Conservation (phyloP, 2,329 filamentous ascomycete species). For the Domatiomyces globalis region DNA sequence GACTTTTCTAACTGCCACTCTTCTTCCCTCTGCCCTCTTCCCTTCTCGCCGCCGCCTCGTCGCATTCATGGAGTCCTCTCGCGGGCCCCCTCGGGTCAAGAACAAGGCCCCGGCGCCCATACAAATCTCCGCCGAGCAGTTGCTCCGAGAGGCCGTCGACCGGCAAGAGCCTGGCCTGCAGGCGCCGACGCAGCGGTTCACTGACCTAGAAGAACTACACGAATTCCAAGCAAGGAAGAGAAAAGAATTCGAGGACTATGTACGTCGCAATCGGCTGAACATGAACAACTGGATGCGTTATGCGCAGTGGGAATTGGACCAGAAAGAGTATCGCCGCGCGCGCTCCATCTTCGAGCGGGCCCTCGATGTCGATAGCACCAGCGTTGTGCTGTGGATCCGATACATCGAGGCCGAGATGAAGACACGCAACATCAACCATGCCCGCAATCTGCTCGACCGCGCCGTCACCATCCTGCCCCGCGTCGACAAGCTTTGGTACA, state of each 20-base stretch:
- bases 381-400: conserved; percentile 74
- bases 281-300: conserved; percentile 99
- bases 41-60: not conserved
- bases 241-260: conserved; percentile 96
- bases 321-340: conserved; percentile 89
- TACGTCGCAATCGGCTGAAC: conserved; percentile 81
- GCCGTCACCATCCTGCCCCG: conserved; percentile 85
- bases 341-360: conserved; percentile 89
- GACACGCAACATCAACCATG: conserved; percentile 87
- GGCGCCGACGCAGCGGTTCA: conserved; percentile 85
- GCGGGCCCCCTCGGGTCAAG: conserved; percentile 90
- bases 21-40: too few species aligned
- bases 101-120: conserved; percentile 90
- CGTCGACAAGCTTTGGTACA: conserved; percentile 96
- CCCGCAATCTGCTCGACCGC: conserved; percentile 81
- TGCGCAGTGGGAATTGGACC: conserved; percentile 91
- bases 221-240: conserved; percentile 93
- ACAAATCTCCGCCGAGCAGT: conserved; percentile 92
- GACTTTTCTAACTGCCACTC: too few species aligned
- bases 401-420: conserved; percentile 98
- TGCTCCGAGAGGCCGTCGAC: conserved; percentile 92
- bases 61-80: conserved; percentile 65
- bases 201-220: conserved; percentile 92
- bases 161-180: conserved; percentile 79
- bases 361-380: conserved; percentile 78